These are phyloP conservation scores for Fusarium graminum DNA, from an alignment of 2,329 filamentous ascomycete species.

Conservation along the genomic window DNA sequence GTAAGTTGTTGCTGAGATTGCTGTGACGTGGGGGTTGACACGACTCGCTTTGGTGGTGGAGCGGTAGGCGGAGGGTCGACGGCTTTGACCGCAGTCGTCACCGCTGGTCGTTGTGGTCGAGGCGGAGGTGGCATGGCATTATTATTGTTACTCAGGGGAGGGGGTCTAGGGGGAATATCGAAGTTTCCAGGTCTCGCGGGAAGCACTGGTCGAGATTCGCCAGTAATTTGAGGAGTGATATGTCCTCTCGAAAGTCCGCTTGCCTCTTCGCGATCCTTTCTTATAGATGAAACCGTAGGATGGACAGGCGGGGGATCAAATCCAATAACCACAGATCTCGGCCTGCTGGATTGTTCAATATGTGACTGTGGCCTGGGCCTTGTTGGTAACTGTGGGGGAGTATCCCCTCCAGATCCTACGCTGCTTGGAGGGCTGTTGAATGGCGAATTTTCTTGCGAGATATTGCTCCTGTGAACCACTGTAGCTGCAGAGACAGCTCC, in stretches of 20 bases:
- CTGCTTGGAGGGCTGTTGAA: constrained; percentile 89
- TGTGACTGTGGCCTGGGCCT: constrained; percentile 62
- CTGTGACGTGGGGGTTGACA: constrained; percentile 51
- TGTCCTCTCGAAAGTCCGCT: constrained; percentile 56
- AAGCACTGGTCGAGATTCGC: constrained; percentile 62
- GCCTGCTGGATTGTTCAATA: constrained; percentile 40
- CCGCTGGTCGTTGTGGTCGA: constrained; percentile 59
- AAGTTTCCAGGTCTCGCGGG: constrained; percentile 62
- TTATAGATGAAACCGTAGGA: constrained; percentile 60
- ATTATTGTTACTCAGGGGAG: constrained; percentile 31
- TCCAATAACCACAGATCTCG: constrained; percentile 39
- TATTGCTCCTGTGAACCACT: constrained; percentile 32
- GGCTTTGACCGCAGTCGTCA: constrained; percentile 39
- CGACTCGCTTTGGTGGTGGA: constrained; percentile 50
- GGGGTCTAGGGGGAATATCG: constrained; percentile 42
- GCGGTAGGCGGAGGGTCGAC: constrained; percentile 33
- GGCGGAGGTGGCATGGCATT: constrained; percentile 57
- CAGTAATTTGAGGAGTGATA: constrained; percentile 57
- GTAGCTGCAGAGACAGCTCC: constrained; percentile 29
- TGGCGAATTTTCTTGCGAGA: constrained; percentile 72
- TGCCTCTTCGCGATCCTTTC: constrained; percentile 61
- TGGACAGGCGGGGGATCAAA: constrained; percentile 69
- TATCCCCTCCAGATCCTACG: constrained; percentile 67
- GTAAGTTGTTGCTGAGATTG: constrained; percentile 50
- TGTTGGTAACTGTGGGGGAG: constrained; percentile 63